phyloP scores from a whole-genome alignment of 306 rosid species.

The Aeschynomene evenia region DNA sequence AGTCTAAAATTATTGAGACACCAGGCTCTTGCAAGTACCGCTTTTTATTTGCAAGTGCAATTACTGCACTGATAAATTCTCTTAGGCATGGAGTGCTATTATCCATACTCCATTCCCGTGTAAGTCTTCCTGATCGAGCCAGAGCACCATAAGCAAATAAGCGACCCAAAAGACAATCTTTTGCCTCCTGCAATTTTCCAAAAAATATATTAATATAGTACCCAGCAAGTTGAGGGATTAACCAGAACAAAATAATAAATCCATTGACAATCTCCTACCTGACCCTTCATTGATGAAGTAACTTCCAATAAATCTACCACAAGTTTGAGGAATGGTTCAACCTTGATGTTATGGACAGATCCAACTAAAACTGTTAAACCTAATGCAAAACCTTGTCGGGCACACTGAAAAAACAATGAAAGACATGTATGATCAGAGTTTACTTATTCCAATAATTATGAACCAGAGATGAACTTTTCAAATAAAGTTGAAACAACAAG shows the following conservation, averaged over 20 bases:
- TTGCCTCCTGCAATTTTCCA: conserved; percentile 71
- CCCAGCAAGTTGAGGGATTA: conserved; percentile 14
- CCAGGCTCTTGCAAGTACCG: conserved; percentile 94
- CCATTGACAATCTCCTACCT: conserved; percentile 51
- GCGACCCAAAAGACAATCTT: conserved; percentile 86
- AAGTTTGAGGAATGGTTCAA: conserved; percentile 81
- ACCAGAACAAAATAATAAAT: background rate
- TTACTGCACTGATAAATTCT: conserved; percentile 59
- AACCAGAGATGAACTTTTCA: background rate
- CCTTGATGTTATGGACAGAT: conserved; percentile 45
- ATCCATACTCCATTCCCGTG: conserved; percentile 55
- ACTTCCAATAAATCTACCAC: conserved; percentile 74
- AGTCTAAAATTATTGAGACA: conserved; percentile 67
- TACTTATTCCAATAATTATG: background rate
- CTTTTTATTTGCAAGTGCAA: conserved; percentile 74
- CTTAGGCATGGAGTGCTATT: conserved; percentile 49
- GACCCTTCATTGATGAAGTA: conserved; percentile 94
- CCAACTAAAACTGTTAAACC: conserved; percentile 63
- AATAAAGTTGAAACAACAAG: background rate
- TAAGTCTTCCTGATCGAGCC: conserved; percentile 77
- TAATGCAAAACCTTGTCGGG: conserved; percentile 89
- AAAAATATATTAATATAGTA: conserved; percentile 12
- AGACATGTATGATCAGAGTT: background rate
- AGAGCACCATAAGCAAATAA: conserved; percentile 92
- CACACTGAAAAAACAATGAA: conserved; percentile 70